These are phyloP conservation scores for Phyllostachys edulis DNA, from an alignment of 176 grass and related monocot genomes.

Conservation along the genomic window DNA sequence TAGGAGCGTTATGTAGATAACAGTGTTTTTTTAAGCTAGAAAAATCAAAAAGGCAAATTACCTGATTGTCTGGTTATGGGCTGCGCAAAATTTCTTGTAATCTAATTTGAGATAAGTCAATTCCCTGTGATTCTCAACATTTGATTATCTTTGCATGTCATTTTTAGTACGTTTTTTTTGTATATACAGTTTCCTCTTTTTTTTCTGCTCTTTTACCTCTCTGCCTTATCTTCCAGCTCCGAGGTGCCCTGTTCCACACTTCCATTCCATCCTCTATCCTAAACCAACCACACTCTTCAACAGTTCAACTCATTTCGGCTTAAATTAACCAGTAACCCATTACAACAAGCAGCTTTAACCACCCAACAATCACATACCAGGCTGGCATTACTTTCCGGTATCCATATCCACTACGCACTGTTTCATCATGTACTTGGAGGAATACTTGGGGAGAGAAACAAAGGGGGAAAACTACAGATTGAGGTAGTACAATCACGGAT, in stretches of 20 bases:
- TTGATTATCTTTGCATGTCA: background rate
- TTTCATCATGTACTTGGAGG: background rate
- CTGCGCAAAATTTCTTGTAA: background rate
- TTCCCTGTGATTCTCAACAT: background rate
- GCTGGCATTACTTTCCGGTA: background rate
- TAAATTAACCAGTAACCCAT: background rate
- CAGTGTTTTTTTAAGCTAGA: background rate
- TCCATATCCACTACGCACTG: background rate
- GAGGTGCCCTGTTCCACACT: background rate
- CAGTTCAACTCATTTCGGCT: background rate
- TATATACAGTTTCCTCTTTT: background rate
- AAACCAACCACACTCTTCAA: background rate
- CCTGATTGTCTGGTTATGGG: background rate
- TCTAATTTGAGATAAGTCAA: background rate
- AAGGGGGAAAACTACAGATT: too few species aligned
- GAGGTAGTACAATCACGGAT: slow-evolving; percentile 25
- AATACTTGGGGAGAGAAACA: background rate
- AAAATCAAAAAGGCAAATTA: background rate
- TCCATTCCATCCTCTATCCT: background rate
- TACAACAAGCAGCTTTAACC: background rate
- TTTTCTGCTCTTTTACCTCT: background rate
- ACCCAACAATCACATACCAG: background rate
- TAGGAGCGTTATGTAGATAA: background rate
- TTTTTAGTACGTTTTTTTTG: too few species aligned
- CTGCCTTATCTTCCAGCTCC: background rate